Evolutionary conservation across 106 monocot species (phyloP), one percentile per base, ranked within the genome.

Genomic region (Amphibolis antarctica): DNA sequence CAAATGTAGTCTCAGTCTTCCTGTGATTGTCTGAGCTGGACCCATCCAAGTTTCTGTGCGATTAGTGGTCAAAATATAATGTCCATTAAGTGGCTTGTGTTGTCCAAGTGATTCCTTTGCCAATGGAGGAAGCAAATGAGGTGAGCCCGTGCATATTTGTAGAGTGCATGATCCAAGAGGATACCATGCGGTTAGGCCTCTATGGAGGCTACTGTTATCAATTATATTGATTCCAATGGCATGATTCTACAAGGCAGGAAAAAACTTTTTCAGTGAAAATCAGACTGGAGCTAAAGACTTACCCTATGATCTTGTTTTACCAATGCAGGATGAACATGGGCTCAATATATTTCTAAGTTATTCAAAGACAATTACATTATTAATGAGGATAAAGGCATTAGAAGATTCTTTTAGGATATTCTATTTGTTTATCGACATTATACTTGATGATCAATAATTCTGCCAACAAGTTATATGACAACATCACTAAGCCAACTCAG

Each of bases 21-120:
- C 82, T 4, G 88, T 85, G 69, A 93, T 76, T 0, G 63, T 76
- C 46, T 88, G 88, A 44, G 88, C 76, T 13, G 88, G 92, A 2
- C 85, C 92, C 88, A 88, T 93, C 92, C 92, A 93, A 0, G 85
- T 67, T 42, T 85, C 85, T 2, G 85, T 71, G 12, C 88, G 82
- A 44, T 85, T 73, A 0, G 82, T 88, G 4, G 66, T 75, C 13
- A 76, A 62, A 29, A 93, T 78, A 60, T 85, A 85, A 36, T 55
- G 73, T 12, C 88, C 92, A 29, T 59, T 81, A 6, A 93, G 61
- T 1, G 68, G 65, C 24, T 72, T 73, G 13, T 71, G 74, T 20
- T 50, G 49, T 12, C 74, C 80, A 5, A 93, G 78, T 28, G 85
- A 81, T 2, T 88, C 80, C 53, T 56, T 76, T 31, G 85, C 85